Percentiles rank a stretch among this genome's conserved stretches.
These are phyloP conservation scores for Coemansia sp. DNA, from an alignment of 192 early-diverging fungal species.

Conservation along the genomic window DNA sequence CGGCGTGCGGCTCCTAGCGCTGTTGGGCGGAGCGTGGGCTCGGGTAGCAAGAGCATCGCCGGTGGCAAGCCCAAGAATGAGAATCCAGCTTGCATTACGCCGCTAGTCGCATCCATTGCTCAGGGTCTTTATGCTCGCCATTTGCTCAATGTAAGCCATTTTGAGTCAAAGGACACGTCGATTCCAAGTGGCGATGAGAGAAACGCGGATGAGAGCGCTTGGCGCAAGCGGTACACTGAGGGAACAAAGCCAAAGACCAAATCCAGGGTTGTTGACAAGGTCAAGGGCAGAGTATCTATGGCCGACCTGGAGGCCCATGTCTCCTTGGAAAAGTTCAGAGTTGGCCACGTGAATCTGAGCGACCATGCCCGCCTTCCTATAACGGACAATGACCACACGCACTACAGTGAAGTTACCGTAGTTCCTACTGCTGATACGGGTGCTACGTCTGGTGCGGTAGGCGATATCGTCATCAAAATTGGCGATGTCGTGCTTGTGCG, in stretches of 20 bases:
- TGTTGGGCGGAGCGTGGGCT: constrained; percentile 4
- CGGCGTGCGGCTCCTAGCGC: constrained; percentile 1
- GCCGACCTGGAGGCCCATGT: constrained; percentile 18
- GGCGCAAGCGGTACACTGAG: constrained; percentile 31
- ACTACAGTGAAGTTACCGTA: constrained; percentile 31
- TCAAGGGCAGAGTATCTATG: constrained; percentile 30
- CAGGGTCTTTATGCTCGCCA: constrained; percentile 48
- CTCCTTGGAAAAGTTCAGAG: constrained; percentile 15
- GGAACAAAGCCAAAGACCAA: constrained; percentile 13
- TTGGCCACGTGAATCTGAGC: not conserved
- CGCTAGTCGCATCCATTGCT: constrained; percentile 46
- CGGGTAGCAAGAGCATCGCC: constrained; percentile 3
- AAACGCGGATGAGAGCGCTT: not conserved
- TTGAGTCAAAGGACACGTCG: constrained; percentile 6
- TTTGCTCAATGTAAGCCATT: constrained; percentile 35
- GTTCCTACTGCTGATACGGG: constrained; percentile 9
- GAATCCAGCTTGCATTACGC: constrained; percentile 48
- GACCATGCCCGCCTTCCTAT: constrained; percentile 9
- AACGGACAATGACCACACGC: constrained; percentile 3
- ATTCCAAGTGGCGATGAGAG: not conserved
- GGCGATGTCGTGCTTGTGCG: constrained; percentile 29
- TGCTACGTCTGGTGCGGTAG: not conserved
- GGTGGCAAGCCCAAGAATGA: constrained; percentile 33
- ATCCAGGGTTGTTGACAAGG: constrained; percentile 9
- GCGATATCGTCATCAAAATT: constrained; percentile 31